Percentiles rank a stretch among this genome's conserved stretches.
Conservation (phyloP, 2,329 filamentous ascomycete genomes). For the Huntiella savannae region DNA sequence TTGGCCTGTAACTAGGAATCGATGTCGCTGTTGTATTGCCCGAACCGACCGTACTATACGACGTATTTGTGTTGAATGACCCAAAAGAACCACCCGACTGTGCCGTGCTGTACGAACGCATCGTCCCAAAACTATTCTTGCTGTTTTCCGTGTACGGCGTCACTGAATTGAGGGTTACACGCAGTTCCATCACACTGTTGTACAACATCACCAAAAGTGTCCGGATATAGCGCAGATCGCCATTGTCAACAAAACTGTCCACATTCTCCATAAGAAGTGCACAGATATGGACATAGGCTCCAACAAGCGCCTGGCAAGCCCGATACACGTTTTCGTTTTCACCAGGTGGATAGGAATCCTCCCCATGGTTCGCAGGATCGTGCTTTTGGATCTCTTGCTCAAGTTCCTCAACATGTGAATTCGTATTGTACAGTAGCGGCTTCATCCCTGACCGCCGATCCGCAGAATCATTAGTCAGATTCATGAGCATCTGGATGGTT, state of each 20-base stretch:
- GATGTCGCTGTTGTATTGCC: slow-evolving; percentile 6
- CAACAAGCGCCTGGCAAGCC: slow-evolving; percentile 43
- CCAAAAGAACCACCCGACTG: neutral
- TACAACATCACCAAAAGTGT: slow-evolving; percentile 44
- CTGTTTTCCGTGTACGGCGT: slow-evolving; percentile 12
- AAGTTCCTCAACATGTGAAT: slow-evolving; percentile 44
- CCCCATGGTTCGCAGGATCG: slow-evolving; percentile 24
- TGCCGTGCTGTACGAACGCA: slow-evolving; percentile 1
- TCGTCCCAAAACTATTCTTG: slow-evolving; percentile 1
- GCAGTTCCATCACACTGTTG: slow-evolving; percentile 48
- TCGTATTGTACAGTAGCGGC: slow-evolving; percentile 49
- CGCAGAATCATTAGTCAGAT: slow-evolving; percentile 39
- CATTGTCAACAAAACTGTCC: slow-evolving; percentile 44
- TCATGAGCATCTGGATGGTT: slow-evolving; percentile 46
- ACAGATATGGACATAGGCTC: slow-evolving; percentile 47
- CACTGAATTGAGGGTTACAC: slow-evolving; percentile 28
- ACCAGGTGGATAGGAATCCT: slow-evolving; percentile 23
- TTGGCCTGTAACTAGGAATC: slow-evolving; percentile 1
- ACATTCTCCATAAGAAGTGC: slow-evolving; percentile 41
- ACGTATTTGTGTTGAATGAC: slow-evolving; percentile 1
- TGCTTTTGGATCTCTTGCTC: slow-evolving; percentile 46
- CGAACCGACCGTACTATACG: slow-evolving; percentile 3
- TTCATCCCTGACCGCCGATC: slow-evolving; percentile 44
- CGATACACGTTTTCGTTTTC: slow-evolving; percentile 46
- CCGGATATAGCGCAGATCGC: slow-evolving; percentile 47